Percentiles rank a stretch among this genome's conserved stretches.
These are phyloP conservation scores for Marasmius oreades DNA, from an alignment of 1,284 basidiomycete genomes.

Conservation along the genomic window DNA sequence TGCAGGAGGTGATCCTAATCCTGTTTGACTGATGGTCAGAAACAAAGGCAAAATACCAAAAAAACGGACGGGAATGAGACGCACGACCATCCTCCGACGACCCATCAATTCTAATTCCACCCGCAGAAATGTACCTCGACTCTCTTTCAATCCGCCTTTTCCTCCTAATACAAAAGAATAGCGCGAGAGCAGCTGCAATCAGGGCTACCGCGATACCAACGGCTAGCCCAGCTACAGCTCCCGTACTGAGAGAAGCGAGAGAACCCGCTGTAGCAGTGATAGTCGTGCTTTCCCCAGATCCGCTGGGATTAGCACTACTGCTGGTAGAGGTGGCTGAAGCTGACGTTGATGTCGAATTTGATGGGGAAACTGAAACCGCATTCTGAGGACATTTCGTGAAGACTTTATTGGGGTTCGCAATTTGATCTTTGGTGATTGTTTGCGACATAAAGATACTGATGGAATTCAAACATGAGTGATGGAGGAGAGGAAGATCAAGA, in stretches of 20 bases:
- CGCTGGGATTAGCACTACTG: neutral
- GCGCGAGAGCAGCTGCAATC: neutral
- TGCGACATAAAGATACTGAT: constrained; percentile 22
- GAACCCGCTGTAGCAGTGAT: neutral
- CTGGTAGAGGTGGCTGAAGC: neutral
- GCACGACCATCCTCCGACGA: neutral
- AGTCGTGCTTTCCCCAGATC: no score
- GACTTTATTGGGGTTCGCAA: constrained; percentile 21
- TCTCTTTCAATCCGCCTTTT: neutral
- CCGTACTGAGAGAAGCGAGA: constrained; percentile 6
- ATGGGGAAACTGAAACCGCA: neutral
- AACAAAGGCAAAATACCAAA: no score
- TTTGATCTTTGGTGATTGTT: constrained; percentile 18
- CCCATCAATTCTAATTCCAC: neutral
- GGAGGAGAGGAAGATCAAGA: neutral
- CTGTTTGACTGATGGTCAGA: no score
- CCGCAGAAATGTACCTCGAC: neutral
- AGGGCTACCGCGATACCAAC: constrained; percentile 12
- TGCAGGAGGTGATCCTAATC: no score
- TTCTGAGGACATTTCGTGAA: constrained; percentile 21
- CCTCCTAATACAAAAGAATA: constrained; percentile 11
- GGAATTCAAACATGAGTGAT: neutral
- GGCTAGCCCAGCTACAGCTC: constrained; percentile 19
- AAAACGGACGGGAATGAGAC: no score
- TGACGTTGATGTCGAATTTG: constrained; percentile 1